Percentiles rank a stretch among this genome's conserved stretches.
phyloP scores from a whole-genome alignment of 2,329 filamentous ascomycete species.

The Talaromyces sp. region DNA sequence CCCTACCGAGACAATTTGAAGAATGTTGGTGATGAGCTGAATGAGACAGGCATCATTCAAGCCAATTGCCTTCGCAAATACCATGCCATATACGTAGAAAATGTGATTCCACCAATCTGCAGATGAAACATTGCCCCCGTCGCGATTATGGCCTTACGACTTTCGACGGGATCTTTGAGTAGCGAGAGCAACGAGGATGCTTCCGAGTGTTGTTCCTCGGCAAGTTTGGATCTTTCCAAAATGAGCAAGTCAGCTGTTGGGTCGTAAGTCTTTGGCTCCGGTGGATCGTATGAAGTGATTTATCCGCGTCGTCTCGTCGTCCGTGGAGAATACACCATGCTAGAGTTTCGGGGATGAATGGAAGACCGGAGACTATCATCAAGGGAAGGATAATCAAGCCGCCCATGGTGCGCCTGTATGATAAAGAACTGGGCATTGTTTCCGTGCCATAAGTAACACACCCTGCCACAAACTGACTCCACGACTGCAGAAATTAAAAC shows the following conservation, averaged over 20 bases:
- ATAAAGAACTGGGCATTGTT: neutral
- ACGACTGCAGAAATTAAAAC: neutral
- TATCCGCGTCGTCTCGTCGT: neutral
- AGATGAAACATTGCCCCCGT: neutral
- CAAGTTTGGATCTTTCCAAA: neutral
- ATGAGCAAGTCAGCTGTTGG: neutral
- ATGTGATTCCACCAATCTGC: slow-evolving; percentile 1
- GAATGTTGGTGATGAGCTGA: neutral
- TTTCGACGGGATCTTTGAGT: neutral
- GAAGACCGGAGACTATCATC: neutral
- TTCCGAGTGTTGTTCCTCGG: neutral
- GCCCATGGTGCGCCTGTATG: neutral
- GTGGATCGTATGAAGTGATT: neutral
- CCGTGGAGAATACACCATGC: neutral
- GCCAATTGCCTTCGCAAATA: neutral
- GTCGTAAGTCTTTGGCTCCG: neutral
- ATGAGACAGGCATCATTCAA: neutral
- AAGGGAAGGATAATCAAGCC: neutral
- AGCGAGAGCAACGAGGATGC: neutral
- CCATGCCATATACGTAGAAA: neutral
- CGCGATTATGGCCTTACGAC: neutral
- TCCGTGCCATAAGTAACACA: neutral
- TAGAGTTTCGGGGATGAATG: neutral
- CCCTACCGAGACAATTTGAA: neutral
- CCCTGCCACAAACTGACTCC: neutral